Evolutionary conservation across 768 basidiomycete species (phyloP).

Genomic region (Calocybe indica): DNA sequence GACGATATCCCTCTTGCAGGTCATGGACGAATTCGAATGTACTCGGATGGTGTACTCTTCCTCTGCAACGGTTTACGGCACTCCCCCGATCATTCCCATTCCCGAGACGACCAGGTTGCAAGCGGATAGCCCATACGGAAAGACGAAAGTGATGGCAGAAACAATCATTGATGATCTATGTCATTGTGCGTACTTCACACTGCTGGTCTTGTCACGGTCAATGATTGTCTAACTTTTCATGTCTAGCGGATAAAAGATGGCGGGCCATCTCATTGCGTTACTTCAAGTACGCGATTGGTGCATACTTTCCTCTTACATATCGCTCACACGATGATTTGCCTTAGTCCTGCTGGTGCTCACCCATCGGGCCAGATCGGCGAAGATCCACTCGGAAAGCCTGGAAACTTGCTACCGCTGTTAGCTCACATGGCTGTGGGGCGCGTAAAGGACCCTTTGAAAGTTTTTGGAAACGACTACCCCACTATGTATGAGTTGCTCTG

Average conservation of each 20-base stretch:
- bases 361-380: constrained; percentile 94
- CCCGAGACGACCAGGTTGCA: constrained; percentile 84
- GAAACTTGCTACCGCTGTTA: constrained; percentile 88
- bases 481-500: constrained; percentile 55
- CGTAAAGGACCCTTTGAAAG: constrained; percentile 64
- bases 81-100: constrained; percentile 87
- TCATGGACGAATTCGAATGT: constrained; percentile 82
- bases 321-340: background rate
- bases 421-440: constrained; percentile 94
- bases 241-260: constrained; percentile 68
- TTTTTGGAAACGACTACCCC: constrained; percentile 97
- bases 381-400: constrained; percentile 92
- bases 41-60: constrained; percentile 93
- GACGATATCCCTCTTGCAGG: constrained; percentile 78
- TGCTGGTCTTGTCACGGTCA: constrained; percentile 3
- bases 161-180: constrained; percentile 85
- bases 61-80: constrained; percentile 97
- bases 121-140: constrained; percentile 91
- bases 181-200: constrained; percentile 42
- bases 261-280: constrained; percentile 85
- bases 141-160: constrained; percentile 95
- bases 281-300: constrained; percentile 75
- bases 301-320: background rate
- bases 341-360: constrained; percentile 95
- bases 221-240: no score